phyloP scores from a whole-genome alignment of 768 basidiomycete species.

The Ramaria rubella region DNA sequence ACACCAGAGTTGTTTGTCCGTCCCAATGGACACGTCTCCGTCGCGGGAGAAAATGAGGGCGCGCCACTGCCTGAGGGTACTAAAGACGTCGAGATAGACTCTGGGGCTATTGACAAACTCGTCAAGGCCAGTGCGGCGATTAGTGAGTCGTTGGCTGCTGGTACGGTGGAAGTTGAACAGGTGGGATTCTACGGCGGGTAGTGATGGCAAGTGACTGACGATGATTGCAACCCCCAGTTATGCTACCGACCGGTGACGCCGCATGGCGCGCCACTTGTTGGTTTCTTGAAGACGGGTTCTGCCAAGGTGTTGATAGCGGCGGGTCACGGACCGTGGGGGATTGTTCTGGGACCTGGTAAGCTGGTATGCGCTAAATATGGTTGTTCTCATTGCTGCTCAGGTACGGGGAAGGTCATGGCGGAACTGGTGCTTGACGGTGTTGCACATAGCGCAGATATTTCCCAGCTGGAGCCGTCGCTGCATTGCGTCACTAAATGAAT shows the following conservation, averaged over 20 bases:
- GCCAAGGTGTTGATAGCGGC: conserved; percentile 27
- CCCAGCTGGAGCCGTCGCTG: neutral
- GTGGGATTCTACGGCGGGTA: conserved; percentile 36
- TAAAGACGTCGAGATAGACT: conserved; percentile 60
- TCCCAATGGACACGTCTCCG: conserved; percentile 62
- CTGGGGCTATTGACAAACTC: conserved; percentile 48
- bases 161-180: conserved; percentile 46
- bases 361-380: neutral
- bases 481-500: too few species aligned
- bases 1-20: conserved; percentile 70
- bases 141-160: conserved; percentile 48
- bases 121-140: conserved; percentile 52
- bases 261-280: conserved; percentile 28
- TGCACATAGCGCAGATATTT: conserved; percentile 2
- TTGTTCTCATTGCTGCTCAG: neutral
- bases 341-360: conserved; percentile 25
- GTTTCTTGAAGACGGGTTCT: conserved; percentile 15
- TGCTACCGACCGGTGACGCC: conserved; percentile 32
- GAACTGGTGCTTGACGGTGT: neutral
- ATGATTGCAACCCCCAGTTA: conserved; percentile 15
- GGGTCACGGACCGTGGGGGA: conserved; percentile 37
- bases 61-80: conserved; percentile 62
- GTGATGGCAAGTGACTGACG: neutral
- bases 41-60: conserved; percentile 75
- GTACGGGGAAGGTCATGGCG: conserved; percentile 7